Evolutionary conservation across 306 rosid genomes (phyloP), one percentile per base, ranked within the genome.

Genomic region (Castanospermum australe): DNA sequence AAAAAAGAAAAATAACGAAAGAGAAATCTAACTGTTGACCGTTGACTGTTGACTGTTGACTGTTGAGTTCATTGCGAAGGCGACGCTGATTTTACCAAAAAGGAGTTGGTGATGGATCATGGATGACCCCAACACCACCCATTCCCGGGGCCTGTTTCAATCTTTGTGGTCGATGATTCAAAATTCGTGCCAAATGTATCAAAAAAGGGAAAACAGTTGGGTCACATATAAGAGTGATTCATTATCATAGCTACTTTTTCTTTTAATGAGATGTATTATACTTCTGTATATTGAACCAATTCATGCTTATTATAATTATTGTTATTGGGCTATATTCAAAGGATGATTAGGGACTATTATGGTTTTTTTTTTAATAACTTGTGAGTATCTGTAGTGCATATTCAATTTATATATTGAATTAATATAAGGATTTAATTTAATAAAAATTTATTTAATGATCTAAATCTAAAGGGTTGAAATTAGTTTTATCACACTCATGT

Each of bases 1-100:
- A n/a, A n/a, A n/a, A n/a, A n/a, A 36, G 33, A 45, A n/a, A 78
- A 52, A 52, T 4, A 63, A 45, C 68, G 81, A 76, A 65, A 76
- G 73, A 14, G 42, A 66, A 8, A 68, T 45, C 25, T 12, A 76
- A 76, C 73, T 76, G 39, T n/a, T n/a, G n/a, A n/a, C n/a, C n/a
- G n/a, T n/a, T n/a, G n/a, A n/a, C n/a, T n/a, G n/a, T n/a, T n/a
- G n/a, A n/a, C n/a, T n/a, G n/a, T n/a, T n/a, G n/a, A 76, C 73
- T 76, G 39, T 33, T 10, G 3, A 18, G 33, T n/a, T 47, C 14
- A 59, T 39, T 52, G 50, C 33, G 8, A 71, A 6, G 45, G 30
- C 4, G 71, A 10, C 64, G 50, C 25, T 50, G 17, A 64, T 55
- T 61, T 60, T n/a, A 12, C 20, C 67, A 2, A 72, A 41, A 80